phyloP scores from a whole-genome alignment of 305 asterid species.

The Fraxinus paxiana region DNA sequence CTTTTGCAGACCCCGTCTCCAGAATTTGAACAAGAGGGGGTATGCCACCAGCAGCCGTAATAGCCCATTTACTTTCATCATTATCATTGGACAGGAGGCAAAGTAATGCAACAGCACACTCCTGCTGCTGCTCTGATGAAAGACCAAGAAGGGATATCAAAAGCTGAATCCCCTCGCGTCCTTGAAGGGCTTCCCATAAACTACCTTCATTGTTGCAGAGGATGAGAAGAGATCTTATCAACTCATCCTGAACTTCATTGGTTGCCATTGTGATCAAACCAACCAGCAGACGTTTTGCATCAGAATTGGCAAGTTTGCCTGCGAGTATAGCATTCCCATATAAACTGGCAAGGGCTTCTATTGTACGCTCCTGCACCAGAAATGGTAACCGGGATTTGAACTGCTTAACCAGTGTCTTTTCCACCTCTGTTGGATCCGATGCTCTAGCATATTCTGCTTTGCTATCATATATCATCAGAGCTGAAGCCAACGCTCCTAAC shows the following conservation, averaged over 20 bases:
- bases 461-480: conserved; percentile 92
- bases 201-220: conserved; percentile 87
- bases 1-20: conserved; percentile 93
- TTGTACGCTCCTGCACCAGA: conserved; percentile 90
- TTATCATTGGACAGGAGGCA: conserved; percentile 86
- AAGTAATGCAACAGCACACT: conserved; percentile 94
- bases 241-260: conserved; percentile 90
- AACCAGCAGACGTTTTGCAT: conserved; percentile 85
- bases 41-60: conserved; percentile 99
- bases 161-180: conserved; percentile 97
- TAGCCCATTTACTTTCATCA: conserved; percentile 99
- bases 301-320: conserved; percentile 76
- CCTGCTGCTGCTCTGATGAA: conserved; percentile 99
- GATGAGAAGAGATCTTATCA: conserved; percentile 72
- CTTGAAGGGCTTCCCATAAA: conserved; percentile 96
- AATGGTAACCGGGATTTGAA: conserved; percentile 66
- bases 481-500: conserved; percentile 96
- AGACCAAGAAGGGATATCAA: conserved; percentile 96
- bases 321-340: conserved; percentile 80
- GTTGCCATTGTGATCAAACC: conserved; percentile 97
- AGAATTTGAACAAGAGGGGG: conserved; percentile 99
- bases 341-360: conserved; percentile 99
- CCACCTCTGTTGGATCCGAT: conserved; percentile 87
- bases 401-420: conserved; percentile 74
- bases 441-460: conserved; percentile 78